Evolutionary conservation across 305 asterid genomes (phyloP), one percentile per base, ranked within the genome.

Genomic region (Petunia hybrid): DNA sequence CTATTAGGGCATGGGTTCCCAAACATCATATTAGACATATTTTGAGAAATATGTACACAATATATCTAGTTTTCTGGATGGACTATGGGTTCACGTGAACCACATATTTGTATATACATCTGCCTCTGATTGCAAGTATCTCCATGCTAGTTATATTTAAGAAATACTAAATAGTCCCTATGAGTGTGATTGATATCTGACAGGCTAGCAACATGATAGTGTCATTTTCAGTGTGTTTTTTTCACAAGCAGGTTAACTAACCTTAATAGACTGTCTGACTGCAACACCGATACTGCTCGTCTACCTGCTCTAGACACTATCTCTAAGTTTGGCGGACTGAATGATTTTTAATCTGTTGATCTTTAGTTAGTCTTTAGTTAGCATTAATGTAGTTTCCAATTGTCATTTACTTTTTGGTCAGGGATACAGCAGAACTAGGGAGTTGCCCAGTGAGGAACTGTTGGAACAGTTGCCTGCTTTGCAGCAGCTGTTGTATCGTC

Each of bases 381-480:
- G 43, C 48, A 46, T 48, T 36, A 46, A 71, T 48, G 6, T 71
- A 71, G 35, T 57, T 48, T 71, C 43, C 31, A 71, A 71, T 39
- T 46, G 75, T 31, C 77, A 71, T 71, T 48, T 71, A 71, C 77
- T 71, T 71, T 60, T 71, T 48, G 77, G 48, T 59, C 97, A 96
- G 98, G 95, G 94, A 63, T 92, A 90, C 83, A 89, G 98, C 89
- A 93, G 85, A 92, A 94, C 98, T 81, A 90, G 97, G 86, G 99
- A 94, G 86, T 86, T 96, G 91, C 91, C 84, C 82, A 89, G 94
- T 79, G 98, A 93, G 81, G 97, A 93, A 82, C 95, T 94, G 81
- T 82, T 96, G 79, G 98, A 96, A 46, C 99, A 93, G 74, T 86
- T 96, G 87, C 98, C 99, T 80, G 89, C 97, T 82, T 83, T 96